Evolutionary conservation across 768 basidiomycete genomes (phyloP).

Genomic region (Punctularia strigosozonata): DNA sequence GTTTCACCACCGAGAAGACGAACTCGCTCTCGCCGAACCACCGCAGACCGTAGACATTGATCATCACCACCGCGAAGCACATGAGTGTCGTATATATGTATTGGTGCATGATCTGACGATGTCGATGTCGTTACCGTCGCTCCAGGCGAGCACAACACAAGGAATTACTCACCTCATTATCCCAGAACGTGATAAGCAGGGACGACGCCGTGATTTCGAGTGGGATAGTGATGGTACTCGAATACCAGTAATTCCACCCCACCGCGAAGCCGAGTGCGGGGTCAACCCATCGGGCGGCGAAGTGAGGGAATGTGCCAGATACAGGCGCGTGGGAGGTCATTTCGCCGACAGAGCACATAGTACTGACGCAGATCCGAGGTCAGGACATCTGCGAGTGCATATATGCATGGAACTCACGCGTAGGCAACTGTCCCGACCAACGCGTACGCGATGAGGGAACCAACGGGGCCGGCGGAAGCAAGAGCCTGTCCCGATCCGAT

Average conservation of each 20-base stretch:
- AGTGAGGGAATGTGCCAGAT: conserved; percentile 70
- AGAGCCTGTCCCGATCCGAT: conserved; percentile 57
- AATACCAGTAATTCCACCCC: conserved; percentile 24
- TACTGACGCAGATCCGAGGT: conserved; percentile 18
- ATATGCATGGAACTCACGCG: conserved; percentile 28
- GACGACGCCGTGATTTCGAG: conserved; percentile 68
- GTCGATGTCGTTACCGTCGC: neutral
- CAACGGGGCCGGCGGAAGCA: conserved; percentile 48
- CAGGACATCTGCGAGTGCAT: conserved; percentile 18
- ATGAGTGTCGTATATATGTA: conserved; percentile 48
- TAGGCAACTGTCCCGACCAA: conserved; percentile 59
- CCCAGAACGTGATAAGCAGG: conserved; percentile 66
- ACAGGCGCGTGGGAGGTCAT: conserved; percentile 76
- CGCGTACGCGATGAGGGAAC: conserved; percentile 52
- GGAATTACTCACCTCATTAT: conserved; percentile 32
- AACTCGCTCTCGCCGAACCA: conserved; percentile 70
- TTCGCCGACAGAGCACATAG: conserved; percentile 59
- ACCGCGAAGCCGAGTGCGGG: conserved; percentile 24
- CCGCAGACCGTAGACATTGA: conserved; percentile 66
- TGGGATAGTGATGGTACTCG: conserved; percentile 46
- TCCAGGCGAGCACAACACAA: neutral
- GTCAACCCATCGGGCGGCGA: conserved; percentile 26
- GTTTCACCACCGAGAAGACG: conserved; percentile 51
- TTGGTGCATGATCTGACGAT: conserved; percentile 26
- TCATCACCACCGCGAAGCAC: conserved; percentile 40